Evolutionary conservation across 148 eudicot species (phyloP).

Genomic region (Gaultheria prostrata): DNA sequence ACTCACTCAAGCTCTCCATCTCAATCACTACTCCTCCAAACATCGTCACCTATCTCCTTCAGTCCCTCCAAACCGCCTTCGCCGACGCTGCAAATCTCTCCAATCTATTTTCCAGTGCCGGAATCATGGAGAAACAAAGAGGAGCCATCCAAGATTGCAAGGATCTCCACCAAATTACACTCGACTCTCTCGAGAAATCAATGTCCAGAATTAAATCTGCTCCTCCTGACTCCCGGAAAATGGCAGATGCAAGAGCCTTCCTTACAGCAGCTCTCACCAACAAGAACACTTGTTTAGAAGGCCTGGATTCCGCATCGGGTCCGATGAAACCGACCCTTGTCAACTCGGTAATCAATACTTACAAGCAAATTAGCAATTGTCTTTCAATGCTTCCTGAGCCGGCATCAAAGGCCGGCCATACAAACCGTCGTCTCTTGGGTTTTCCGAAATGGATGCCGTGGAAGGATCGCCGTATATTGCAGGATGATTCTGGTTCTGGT

Average conservation of each 20-base stretch:
- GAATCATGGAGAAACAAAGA: conserved; percentile 51
- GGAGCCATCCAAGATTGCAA: conserved; percentile 78
- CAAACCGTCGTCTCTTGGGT: conserved; percentile 31
- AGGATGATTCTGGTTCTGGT: conserved; percentile 13
- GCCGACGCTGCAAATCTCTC: conserved; percentile 52
- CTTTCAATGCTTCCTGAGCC: conserved; percentile 54
- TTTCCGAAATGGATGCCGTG: conserved; percentile 36
- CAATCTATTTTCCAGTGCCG: conserved; percentile 33
- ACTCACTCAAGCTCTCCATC: conserved; percentile 55
- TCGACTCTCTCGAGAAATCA: conserved; percentile 42
- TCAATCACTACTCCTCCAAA: conserved; percentile 38
- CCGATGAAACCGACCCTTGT: conserved; percentile 47
- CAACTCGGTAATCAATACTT: conserved; percentile 32
- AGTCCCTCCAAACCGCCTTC: conserved; percentile 58
- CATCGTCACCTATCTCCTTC: conserved; percentile 49
- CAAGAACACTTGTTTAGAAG: conserved; percentile 83
- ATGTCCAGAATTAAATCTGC: conserved; percentile 30
- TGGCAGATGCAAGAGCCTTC: conserved; percentile 50
- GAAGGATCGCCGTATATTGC: conserved; percentile 32
- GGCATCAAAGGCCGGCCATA: conserved; percentile 3
- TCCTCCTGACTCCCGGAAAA: conserved; percentile 17
- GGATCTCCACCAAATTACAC: conserved; percentile 72
- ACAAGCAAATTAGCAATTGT: conserved; percentile 66
- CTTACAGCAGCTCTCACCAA: conserved; percentile 81
- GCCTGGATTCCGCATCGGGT: conserved; percentile 60